Percentiles rank a stretch among this genome's conserved stretches.
Conservation (phyloP, 495 filamentous ascomycete genomes). For the Penicillium paxilli region DNA sequence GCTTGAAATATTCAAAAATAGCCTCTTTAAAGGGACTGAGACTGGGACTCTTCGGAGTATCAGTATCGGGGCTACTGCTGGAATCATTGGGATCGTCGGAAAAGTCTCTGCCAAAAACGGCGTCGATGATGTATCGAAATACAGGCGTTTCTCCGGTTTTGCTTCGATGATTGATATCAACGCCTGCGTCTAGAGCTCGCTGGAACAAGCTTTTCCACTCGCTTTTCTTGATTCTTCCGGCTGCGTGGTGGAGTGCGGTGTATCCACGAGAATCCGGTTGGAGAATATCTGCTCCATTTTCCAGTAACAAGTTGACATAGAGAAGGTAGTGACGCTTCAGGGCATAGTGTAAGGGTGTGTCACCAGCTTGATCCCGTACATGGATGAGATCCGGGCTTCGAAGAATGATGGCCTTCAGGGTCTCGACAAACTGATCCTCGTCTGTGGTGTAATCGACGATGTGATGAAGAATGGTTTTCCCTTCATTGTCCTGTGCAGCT, state of each 20-base stretch:
- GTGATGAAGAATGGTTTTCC: slow-evolving; percentile 15
- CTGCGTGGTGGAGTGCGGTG: slow-evolving; percentile 20
- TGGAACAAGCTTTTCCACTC: slow-evolving; percentile 1
- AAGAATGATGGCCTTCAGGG: background rate
- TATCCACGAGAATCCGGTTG: slow-evolving; percentile 17
- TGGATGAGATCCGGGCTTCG: slow-evolving; percentile 4
- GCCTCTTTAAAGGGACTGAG: too few relatives aligned
- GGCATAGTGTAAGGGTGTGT: slow-evolving; percentile 12
- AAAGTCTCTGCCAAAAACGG: background rate
- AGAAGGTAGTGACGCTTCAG: background rate
- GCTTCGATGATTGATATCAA: slow-evolving; percentile 17
- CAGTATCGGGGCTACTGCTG: too few relatives aligned
- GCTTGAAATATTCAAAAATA: background rate
- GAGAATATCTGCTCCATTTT: slow-evolving; percentile 13
- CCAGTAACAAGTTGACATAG: slow-evolving; percentile 9
- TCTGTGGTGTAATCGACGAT: background rate
- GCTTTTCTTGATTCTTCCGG: background rate
- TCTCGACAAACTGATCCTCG: background rate
- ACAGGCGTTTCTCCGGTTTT: slow-evolving; percentile 11
- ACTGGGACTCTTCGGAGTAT: too few relatives aligned
- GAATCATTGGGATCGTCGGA: too few relatives aligned
- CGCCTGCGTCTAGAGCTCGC: slow-evolving; percentile 5
- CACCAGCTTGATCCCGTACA: background rate
- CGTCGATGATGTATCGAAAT: background rate
- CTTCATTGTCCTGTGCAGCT: slow-evolving; percentile 11